Evolutionary conservation across 495 filamentous ascomycete genomes (phyloP).

Genomic region (Aspergillus incahuasiensis): DNA sequence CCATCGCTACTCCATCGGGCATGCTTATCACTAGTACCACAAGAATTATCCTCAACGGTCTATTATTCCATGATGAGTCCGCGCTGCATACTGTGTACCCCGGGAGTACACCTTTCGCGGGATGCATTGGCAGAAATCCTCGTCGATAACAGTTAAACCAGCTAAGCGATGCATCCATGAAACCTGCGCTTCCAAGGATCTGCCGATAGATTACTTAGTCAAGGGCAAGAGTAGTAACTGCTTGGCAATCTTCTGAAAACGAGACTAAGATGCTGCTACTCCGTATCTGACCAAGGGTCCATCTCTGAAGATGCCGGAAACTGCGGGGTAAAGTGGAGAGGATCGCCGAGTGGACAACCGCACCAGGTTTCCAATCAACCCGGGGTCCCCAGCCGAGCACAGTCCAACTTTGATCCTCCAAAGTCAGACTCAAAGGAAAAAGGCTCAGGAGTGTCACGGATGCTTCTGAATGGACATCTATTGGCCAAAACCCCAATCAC

Average conservation of each 20-base stretch:
- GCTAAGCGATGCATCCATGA: background rate
- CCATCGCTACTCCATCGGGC: background rate
- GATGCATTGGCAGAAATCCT: background rate
- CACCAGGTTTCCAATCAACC: background rate
- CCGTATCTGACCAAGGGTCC: background rate
- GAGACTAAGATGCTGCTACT: no score
- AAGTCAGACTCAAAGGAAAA: background rate
- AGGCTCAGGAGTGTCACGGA: background rate
- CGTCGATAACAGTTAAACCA: background rate
- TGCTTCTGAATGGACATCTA: background rate
- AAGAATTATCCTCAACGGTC: background rate
- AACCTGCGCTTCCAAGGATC: background rate
- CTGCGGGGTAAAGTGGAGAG: conserved; percentile 11
- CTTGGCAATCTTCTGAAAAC: background rate
- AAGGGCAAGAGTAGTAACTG: background rate
- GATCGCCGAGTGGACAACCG: conserved; percentile 3
- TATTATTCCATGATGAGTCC: background rate
- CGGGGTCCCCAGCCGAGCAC: background rate
- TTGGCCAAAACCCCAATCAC: background rate
- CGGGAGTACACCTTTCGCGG: background rate
- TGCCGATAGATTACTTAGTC: background rate
- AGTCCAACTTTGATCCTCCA: background rate
- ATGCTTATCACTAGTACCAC: background rate
- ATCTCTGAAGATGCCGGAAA: background rate
- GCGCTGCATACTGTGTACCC: background rate